A percentile compares a stretch with the other conserved stretches of the same genome.
Evolutionary conservation across 2,329 filamentous ascomycete genomes (phyloP).

Genomic region (Sphaerulina vaccinii): DNA sequence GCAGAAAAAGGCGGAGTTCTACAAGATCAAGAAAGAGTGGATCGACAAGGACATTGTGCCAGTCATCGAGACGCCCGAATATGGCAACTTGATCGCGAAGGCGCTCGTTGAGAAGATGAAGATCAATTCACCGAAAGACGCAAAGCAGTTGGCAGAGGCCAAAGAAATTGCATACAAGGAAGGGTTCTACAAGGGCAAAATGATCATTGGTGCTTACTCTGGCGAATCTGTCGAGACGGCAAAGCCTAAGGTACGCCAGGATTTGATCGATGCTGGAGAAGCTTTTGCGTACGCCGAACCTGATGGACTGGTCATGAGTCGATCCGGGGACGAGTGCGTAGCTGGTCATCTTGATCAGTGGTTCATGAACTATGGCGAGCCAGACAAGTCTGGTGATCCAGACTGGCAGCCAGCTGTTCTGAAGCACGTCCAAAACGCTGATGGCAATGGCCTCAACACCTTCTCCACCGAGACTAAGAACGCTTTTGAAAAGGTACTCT

Average conservation of each 20-base stretch:
- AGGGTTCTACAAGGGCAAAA: constrained; percentile 91
- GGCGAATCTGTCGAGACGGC: constrained; percentile 82
- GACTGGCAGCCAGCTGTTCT: constrained; percentile 77
- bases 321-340: constrained; percentile 89
- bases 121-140: constrained; percentile 94
- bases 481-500: constrained; percentile 75
- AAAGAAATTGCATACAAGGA: constrained; percentile 98
- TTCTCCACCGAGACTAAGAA: constrained; percentile 63
- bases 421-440: constrained; percentile 67
- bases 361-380: constrained; percentile 88
- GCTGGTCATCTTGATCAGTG: constrained; percentile 93
- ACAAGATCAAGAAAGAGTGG: constrained; percentile 96
- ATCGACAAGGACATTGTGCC: constrained; percentile 84
- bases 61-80: constrained; percentile 84
- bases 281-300: constrained; percentile 95
- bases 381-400: constrained; percentile 63
- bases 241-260: constrained; percentile 78
- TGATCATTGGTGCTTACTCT: constrained; percentile 84
- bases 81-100: constrained; percentile 80
- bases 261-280: constrained; percentile 71
- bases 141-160: constrained; percentile 83
- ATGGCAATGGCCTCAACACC: constrained; percentile 69
- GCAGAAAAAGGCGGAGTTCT: constrained; percentile 92
- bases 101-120: constrained; percentile 87
- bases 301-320: constrained; percentile 81